These are phyloP conservation scores for Cnidoscolus chayamansa DNA, from an alignment of 441 rosid genomes.

Conservation along the genomic window DNA sequence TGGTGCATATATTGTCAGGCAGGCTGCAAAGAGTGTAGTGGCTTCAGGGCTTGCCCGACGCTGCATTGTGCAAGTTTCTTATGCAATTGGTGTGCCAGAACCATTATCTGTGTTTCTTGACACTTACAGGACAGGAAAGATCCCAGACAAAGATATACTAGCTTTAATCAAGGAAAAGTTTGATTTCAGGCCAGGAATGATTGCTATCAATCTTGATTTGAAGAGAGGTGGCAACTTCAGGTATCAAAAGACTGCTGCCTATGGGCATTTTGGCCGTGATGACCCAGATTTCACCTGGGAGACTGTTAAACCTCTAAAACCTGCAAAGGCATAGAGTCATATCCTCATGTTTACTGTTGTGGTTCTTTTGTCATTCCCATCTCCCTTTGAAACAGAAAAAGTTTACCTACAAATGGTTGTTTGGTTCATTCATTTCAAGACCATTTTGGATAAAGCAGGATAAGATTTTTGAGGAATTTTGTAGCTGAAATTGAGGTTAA, in stretches of 20 bases:
- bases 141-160: constrained; percentile 41
- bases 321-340: constrained; percentile 22
- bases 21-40: constrained; percentile 53
- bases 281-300: constrained; percentile 51
- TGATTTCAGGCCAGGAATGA: constrained; percentile 55
- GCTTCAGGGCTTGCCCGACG: constrained; percentile 50
- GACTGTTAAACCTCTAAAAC: constrained; percentile 43
- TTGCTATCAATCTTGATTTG: constrained; percentile 42
- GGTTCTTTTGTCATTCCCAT: neutral
- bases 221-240: constrained; percentile 44
- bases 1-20: constrained; percentile 60
- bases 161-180: constrained; percentile 38
- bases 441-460: neutral
- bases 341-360: neutral
- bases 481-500: neutral
- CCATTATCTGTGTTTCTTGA: constrained; percentile 49
- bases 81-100: constrained; percentile 48
- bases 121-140: constrained; percentile 40
- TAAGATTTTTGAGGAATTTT: constrained; percentile 8
- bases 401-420: neutral
- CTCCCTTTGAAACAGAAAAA: neutral
- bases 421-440: neutral
- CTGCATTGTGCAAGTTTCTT: constrained; percentile 50
- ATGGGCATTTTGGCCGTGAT: constrained; percentile 48
- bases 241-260: constrained; percentile 47